phyloP scores from a whole-genome alignment of 1,139 yeast genomes.

The Chernovozyma sophiae-reginae region DNA sequence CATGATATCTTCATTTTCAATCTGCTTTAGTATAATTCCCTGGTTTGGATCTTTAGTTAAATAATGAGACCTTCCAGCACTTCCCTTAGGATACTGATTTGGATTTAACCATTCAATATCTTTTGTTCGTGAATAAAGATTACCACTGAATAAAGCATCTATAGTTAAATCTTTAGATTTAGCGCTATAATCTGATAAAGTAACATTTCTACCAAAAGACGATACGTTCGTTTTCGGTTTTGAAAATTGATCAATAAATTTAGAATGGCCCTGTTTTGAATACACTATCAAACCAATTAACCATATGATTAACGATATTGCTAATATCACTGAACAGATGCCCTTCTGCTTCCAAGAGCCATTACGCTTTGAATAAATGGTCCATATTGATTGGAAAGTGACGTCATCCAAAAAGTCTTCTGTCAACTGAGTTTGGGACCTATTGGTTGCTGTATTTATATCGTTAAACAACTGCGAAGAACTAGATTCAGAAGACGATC shows the following conservation, averaged over 20 bases:
- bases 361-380: neutral
- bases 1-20: constrained; percentile 15
- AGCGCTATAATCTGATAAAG: constrained; percentile 29
- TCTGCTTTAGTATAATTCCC: constrained; percentile 19
- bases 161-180: constrained; percentile 28
- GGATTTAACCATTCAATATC: constrained; percentile 27
- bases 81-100: constrained; percentile 26
- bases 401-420: constrained; percentile 4
- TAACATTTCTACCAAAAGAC: constrained; percentile 18
- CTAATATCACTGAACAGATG: constrained; percentile 7
- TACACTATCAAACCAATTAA: constrained; percentile 25
- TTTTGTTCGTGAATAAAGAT: constrained; percentile 16
- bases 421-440: neutral
- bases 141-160: constrained; percentile 21
- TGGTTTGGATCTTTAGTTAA: constrained; percentile 17
- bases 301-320: constrained; percentile 20
- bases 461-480: constrained; percentile 29
- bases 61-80: constrained; percentile 27
- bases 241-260: neutral
- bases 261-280: constrained; percentile 12
- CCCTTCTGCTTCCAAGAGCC: constrained; percentile 3
- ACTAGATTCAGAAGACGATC: constrained; percentile 15
- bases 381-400: constrained; percentile 4
- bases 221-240: constrained; percentile 1
- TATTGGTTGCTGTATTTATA: constrained; percentile 15